These are phyloP conservation scores for Borovskyia barvae DNA, from an alignment of 208 protist genomes.

Conservation along the genomic window DNA sequence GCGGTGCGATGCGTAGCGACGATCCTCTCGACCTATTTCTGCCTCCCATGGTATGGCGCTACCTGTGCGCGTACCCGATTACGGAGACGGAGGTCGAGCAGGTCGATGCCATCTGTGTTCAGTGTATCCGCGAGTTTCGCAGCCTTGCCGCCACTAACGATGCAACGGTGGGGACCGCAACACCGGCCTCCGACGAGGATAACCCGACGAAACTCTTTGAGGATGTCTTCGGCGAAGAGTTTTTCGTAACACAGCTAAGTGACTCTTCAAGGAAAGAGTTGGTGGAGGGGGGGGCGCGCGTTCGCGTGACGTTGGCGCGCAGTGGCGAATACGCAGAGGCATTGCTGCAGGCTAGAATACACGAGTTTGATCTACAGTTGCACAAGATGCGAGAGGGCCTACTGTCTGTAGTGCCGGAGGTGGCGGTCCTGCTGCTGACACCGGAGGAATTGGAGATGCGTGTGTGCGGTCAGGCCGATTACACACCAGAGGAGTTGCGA, in stretches of 20 bases:
- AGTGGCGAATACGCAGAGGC: constrained; percentile 78
- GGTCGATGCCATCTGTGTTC: constrained; percentile 81
- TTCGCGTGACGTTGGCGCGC: constrained; percentile 73
- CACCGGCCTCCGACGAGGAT: background rate
- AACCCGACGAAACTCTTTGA: constrained; percentile 65
- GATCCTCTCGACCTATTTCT: constrained; percentile 91
- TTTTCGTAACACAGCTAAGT: constrained; percentile 79
- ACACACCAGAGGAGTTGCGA: constrained; percentile 82
- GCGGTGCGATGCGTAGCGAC: constrained; percentile 88
- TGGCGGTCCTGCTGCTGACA: constrained; percentile 78
- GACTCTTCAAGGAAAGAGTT: constrained; percentile 81
- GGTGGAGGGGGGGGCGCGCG: constrained; percentile 48
- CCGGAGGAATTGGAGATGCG: constrained; percentile 86
- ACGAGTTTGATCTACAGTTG: constrained; percentile 81
- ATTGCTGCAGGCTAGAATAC: constrained; percentile 63
- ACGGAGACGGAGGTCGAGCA: constrained; percentile 67
- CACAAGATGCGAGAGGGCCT: constrained; percentile 84
- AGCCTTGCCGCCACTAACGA: constrained; percentile 29
- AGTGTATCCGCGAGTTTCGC: constrained; percentile 85
- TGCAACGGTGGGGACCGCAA: background rate
- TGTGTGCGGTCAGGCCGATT: constrained; percentile 91
- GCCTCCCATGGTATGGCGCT: constrained; percentile 92
- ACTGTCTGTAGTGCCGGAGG: constrained; percentile 81
- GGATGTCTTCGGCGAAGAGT: constrained; percentile 81
- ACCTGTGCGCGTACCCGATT: constrained; percentile 65